Base-by-base conservation (phyloP, 352 stramenopile genomes). In the Globisporangium cederbergense region DNA sequence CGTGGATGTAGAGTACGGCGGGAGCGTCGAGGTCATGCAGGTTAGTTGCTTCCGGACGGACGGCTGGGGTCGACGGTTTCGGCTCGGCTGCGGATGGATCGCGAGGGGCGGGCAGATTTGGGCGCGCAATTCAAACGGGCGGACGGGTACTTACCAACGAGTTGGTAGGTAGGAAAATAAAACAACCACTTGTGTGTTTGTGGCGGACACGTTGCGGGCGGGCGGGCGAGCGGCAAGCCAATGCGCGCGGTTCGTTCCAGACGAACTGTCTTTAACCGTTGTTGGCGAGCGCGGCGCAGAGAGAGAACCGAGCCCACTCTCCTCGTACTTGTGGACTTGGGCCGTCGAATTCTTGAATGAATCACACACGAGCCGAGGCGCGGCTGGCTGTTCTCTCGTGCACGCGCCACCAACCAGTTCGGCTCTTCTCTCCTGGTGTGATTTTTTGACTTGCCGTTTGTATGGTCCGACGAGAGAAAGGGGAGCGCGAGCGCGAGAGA, bases 111-210 rank as follows among this genome's bases (percentile, higher is more conserved):
- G 34, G 11, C 13, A 7, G 7, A 1, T 56, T 54, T 46, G 13
- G 38, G 22, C 36, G 54, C 51, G 30, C 51, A 40, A 55, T 67
- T 67, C 54, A 67, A 67, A 67, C 62, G 54, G 28, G 10, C 58
- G 58, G 46, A 45, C 43, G 60, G 49, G 52, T 47, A 45, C 42
- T 42, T 68, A 63, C 63, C 63, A 64, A 55, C 63, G 56, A 60
- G 54, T 40, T 68, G 63, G 63, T 68, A 64, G 63, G 63, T 63
- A 58, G 63, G 63, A 58, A 58, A 68, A 68, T 68, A 64, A 59
- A 67, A 62, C 43, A 61, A 54, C 42, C 53, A 56, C 49, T 28
- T 43, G 22, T 43, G 20, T 49, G 43, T 25, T 25, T 55, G 57
- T 55, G 40, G 58, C 42, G 43, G 58, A 32, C 34, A 25, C 22